Conservation (phyloP, 495 filamentous ascomycete genomes). For the Aspergillus taichungensis region DNA sequence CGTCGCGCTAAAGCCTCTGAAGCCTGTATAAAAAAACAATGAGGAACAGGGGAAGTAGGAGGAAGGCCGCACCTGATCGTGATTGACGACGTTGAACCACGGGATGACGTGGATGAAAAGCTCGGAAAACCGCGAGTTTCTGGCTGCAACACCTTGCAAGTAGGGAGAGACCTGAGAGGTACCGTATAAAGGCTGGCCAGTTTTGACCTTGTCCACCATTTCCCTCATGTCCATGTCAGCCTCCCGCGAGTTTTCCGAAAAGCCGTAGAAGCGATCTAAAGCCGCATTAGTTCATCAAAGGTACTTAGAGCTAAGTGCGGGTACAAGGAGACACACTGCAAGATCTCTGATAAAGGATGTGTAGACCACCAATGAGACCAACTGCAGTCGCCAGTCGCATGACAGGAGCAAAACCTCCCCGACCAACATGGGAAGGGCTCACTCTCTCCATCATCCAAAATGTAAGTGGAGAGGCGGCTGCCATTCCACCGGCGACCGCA, state of each 20-base stretch:
- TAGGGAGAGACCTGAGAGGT: slow-evolving; percentile 65
- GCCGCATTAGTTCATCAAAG: slow-evolving; percentile 8
- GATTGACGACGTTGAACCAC: slow-evolving; percentile 97
- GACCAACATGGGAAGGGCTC: slow-evolving; percentile 70
- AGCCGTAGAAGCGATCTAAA: slow-evolving; percentile 78
- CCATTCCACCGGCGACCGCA: slow-evolving; percentile 52
- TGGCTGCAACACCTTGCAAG: slow-evolving; percentile 85
- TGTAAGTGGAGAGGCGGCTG: slow-evolving; percentile 58
- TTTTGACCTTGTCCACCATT: slow-evolving; percentile 94
- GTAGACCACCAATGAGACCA: slow-evolving; percentile 63
- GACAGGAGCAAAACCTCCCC: slow-evolving; percentile 67
- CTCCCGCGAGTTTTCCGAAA: slow-evolving; percentile 83
- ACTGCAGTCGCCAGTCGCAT: slow-evolving; percentile 73
- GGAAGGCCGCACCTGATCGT: slow-evolving; percentile 53
- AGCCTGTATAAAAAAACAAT: not conserved
- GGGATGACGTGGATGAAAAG: slow-evolving; percentile 76
- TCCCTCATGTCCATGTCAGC: slow-evolving; percentile 94
- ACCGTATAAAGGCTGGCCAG: slow-evolving; percentile 85
- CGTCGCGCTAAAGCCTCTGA: not conserved
- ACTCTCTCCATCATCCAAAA: slow-evolving; percentile 74
- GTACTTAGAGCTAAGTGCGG: not conserved
- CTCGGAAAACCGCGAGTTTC: slow-evolving; percentile 85
- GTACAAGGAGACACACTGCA: slow-evolving; percentile 38
- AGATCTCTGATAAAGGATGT: slow-evolving; percentile 71
- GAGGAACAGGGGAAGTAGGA: not conserved